A percentile compares a stretch with the other conserved stretches of the same genome.
phyloP scores from a whole-genome alignment of 1,284 basidiomycete genomes.

The Salmacisia buchloeana region DNA sequence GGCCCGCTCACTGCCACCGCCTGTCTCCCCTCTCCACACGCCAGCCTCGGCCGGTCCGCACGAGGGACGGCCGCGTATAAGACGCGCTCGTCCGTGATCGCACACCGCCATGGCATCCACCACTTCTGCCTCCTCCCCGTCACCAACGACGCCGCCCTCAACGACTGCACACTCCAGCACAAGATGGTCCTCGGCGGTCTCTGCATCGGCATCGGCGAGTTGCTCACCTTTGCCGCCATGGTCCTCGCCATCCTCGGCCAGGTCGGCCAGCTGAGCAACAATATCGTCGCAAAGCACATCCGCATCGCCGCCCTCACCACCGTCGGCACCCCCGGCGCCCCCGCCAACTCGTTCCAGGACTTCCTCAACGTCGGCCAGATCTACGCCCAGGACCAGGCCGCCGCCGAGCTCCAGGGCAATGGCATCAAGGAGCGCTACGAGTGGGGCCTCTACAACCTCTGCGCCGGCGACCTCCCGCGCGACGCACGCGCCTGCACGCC shows the following conservation, averaged over 20 bases:
- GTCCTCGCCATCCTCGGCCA: constrained; percentile 41
- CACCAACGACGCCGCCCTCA: no score
- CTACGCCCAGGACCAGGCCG: constrained; percentile 26
- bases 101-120: no score
- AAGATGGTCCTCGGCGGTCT: constrained; percentile 10
- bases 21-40: no score
- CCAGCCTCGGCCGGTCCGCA: no score
- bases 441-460: constrained; percentile 20
- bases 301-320: constrained; percentile 28
- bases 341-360: constrained; percentile 3
- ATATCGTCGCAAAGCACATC: constrained; percentile 47
- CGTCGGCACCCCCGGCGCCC: constrained; percentile 15
- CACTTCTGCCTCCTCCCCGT: no score
- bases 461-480: constrained; percentile 9
- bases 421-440: constrained; percentile 13
- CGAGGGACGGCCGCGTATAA: no score
- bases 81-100: no score
- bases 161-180: no score
- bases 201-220: constrained; percentile 32
- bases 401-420: constrained; percentile 12
- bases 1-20: no score
- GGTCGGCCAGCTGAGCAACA: constrained; percentile 42
- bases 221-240: constrained; percentile 44
- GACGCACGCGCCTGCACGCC: constrained; percentile 19
- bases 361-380: constrained; percentile 16